Evolutionary conservation across 176 grass and related monocot species (phyloP).

Genomic region (Oryza coarctata): DNA sequence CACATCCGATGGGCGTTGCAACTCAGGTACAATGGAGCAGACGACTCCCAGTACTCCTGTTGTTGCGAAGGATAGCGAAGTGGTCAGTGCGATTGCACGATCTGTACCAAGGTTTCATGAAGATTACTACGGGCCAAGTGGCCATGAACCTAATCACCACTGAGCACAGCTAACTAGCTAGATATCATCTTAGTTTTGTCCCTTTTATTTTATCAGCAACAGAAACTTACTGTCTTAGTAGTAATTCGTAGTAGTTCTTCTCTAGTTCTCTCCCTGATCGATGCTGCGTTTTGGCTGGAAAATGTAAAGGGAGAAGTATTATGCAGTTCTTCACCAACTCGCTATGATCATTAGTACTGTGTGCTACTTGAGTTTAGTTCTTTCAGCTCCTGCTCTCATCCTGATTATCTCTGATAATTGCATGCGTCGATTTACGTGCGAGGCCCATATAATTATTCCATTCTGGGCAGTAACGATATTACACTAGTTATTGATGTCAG

Average conservation of each 20-base stretch:
- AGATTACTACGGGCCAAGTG: conserved; percentile 54
- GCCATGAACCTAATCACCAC: conserved; percentile 60
- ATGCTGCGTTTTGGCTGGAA: conserved; percentile 15
- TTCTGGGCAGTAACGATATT: conserved; percentile 5
- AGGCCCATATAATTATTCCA: conserved; percentile 17
- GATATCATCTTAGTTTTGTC: neutral
- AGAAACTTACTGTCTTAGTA: neutral
- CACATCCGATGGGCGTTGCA: conserved; percentile 32
- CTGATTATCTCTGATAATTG: conserved; percentile 9
- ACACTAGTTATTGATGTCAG: neutral
- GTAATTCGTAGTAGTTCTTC: neutral
- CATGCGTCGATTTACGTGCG: conserved; percentile 14
- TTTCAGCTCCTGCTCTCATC: neutral
- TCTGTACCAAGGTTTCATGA: conserved; percentile 56
- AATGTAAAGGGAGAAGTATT: conserved; percentile 37
- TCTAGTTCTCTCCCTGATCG: neutral
- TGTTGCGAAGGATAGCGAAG: conserved; percentile 41
- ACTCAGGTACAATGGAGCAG: conserved; percentile 56
- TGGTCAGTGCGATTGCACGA: conserved; percentile 26
- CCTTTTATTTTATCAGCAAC: neutral
- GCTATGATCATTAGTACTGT: neutral
- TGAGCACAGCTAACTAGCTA: conserved; percentile 28
- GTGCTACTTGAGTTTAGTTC: conserved; percentile 33
- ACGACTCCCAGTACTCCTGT: conserved; percentile 16
- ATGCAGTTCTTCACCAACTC: neutral